Evolutionary conservation across 78 protist species (phyloP), one percentile per base, ranked within the genome.

Genomic region (Parvularia atlantis): DNA sequence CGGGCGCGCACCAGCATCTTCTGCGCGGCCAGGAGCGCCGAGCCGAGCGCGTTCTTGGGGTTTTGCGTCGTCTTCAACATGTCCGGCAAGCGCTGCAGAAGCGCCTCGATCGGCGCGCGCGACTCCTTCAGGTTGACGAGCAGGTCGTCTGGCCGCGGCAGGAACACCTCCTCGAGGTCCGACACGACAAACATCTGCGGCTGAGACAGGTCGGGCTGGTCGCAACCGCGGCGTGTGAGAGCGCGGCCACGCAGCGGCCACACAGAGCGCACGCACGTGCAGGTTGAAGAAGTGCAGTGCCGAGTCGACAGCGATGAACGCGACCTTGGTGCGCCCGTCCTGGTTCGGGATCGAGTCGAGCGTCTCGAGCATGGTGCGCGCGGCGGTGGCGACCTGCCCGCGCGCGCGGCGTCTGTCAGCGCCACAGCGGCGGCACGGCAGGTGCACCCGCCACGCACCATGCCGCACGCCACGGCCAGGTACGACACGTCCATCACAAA

Each of bases 401-500:
- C n/a, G n/a, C n/a, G n/a, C n/a, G n/a, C n/a, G n/a, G n/a, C n/a
- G n/a, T n/a, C n/a, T n/a, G n/a, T n/a, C n/a, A n/a, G n/a, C n/a
- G n/a, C n/a, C n/a, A n/a, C n/a, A n/a, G n/a, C n/a, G n/a, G n/a
- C n/a, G n/a, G n/a, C n/a, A n/a, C n/a, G n/a, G n/a, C n/a, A n/a
- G n/a, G n/a, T n/a, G n/a, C n/a, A n/a, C n/a, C n/a, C n/a, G n/a
- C n/a, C n/a, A n/a, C n/a, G n/a, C 26, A 86, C 44, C 88, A 76
- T 72, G 57, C 91, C 90, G 14, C 73, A 48, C 26, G 69, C 54
- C 31, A 82, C 33, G 0, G 88, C 69, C 53, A 61, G 73, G 63
- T 83, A 80, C 35, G 86, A 77, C 54, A 83, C 91, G 65, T 89
- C 93, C 28, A 89, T 70, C 24, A 89, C 74, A 75, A 89, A 89